Conservation (phyloP, 1,284 basidiomycete species). For the Fomitopsis schrenkii region DNA sequence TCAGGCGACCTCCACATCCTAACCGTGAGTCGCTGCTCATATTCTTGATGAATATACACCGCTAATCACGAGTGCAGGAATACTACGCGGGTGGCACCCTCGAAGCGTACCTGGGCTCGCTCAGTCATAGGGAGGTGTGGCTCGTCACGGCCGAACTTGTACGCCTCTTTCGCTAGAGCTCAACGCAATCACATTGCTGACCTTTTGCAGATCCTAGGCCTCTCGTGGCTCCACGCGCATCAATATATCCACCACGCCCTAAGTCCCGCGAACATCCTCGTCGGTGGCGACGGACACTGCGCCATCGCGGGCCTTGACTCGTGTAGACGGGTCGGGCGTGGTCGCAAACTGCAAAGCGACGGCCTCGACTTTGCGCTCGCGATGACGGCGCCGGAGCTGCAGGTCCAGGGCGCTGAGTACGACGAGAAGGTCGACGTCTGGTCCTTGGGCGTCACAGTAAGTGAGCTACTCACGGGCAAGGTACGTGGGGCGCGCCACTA, state of each 20-base stretch:
- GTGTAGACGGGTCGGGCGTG: slow-evolving; percentile 9
- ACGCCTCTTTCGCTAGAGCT: background rate
- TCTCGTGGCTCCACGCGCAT: slow-evolving; percentile 22
- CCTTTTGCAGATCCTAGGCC: slow-evolving; percentile 18
- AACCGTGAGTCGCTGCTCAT: slow-evolving; percentile 11
- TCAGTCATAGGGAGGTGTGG: slow-evolving; percentile 8
- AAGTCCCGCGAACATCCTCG: slow-evolving; percentile 63
- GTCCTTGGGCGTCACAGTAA: slow-evolving; percentile 19
- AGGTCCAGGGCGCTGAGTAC: slow-evolving; percentile 10
- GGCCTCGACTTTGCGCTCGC: slow-evolving; percentile 7
- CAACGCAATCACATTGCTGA: background rate
- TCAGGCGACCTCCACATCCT: slow-evolving; percentile 20
- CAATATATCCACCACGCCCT: slow-evolving; percentile 43
- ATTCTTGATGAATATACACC: too few relatives aligned
- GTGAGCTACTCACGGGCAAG: slow-evolving; percentile 10
- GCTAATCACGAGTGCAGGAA: slow-evolving; percentile 8
- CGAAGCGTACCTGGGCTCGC: slow-evolving; percentile 6
- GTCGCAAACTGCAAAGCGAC: slow-evolving; percentile 5
- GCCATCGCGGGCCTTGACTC: slow-evolving; percentile 63
- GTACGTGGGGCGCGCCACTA: slow-evolving; percentile 5
- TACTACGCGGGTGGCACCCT: slow-evolving; percentile 22
- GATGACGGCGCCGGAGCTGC: slow-evolving; percentile 22
- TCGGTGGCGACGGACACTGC: slow-evolving; percentile 62
- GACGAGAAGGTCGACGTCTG: slow-evolving; percentile 21
- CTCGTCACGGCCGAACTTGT: slow-evolving; percentile 24